Evolutionary conservation across 2,329 filamentous ascomycete genomes (phyloP).

Genomic region (Ophiostoma sp.): DNA sequence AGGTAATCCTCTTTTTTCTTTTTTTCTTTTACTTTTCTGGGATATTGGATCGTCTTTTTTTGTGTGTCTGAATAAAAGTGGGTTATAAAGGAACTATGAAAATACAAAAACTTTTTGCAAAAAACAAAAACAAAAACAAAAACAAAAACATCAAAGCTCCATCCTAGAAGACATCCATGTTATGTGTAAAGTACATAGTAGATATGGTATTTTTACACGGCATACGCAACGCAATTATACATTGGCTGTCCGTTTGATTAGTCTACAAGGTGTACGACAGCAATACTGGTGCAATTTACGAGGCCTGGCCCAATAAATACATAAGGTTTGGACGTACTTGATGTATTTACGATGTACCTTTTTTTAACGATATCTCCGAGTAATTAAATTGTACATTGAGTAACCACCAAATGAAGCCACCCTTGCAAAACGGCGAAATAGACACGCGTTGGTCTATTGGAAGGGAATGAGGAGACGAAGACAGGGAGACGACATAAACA

Average conservation of each 20-base stretch:
- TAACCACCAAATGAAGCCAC: neutral
- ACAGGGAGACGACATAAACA: slow-evolving; percentile 1
- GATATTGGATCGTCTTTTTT: slow-evolving; percentile 7
- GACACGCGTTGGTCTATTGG: neutral
- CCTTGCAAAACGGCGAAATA: neutral
- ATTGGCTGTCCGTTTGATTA: neutral
- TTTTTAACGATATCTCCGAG: neutral
- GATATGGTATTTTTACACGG: neutral
- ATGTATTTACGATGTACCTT: neutral
- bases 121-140: neutral
- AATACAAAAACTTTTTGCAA: neutral
- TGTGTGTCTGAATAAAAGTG: neutral
- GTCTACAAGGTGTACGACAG: neutral
- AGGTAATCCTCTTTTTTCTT: neutral
- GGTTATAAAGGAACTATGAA: slow-evolving; percentile 11
- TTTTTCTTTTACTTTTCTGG: neutral
- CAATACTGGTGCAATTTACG: neutral
- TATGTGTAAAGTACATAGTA: neutral
- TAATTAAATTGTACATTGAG: neutral
- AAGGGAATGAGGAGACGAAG: neutral
- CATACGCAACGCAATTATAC: neutral
- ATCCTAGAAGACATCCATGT: neutral
- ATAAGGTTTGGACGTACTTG: too few relatives aligned
- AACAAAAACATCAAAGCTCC: neutral
- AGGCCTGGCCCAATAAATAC: neutral